These are phyloP conservation scores for Glycyrrhiza uralensis DNA, from an alignment of 306 rosid genomes.

Conservation along the genomic window DNA sequence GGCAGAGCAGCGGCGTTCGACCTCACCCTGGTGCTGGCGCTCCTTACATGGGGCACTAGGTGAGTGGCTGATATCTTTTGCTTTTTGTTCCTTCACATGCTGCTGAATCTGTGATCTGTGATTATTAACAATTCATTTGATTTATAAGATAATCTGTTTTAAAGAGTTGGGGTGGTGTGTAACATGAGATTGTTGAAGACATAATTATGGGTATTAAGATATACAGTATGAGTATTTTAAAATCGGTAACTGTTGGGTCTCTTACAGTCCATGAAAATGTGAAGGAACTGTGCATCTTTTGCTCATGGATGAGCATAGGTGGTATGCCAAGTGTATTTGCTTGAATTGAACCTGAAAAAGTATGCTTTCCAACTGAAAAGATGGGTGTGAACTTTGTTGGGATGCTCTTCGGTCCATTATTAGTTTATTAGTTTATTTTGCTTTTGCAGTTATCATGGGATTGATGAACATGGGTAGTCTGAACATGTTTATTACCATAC, in stretches of 20 bases:
- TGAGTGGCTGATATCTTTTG: slow-evolving; percentile 20
- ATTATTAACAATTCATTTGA: background rate
- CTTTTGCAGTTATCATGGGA: background rate
- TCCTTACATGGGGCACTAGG: slow-evolving; percentile 80
- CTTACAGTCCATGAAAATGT: background rate
- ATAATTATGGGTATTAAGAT: background rate
- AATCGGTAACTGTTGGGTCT: background rate
- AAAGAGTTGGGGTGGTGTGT: background rate
- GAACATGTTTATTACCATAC: too few relatives aligned
- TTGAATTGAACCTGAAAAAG: background rate
- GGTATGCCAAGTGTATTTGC: background rate
- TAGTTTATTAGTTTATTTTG: too few relatives aligned
- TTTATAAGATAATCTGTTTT: background rate
- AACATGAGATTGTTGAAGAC: background rate
- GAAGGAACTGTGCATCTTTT: background rate
- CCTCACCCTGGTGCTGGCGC: slow-evolving; percentile 70
- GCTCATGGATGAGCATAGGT: background rate
- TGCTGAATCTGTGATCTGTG: background rate
- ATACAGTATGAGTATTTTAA: background rate
- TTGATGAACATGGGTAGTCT: background rate
- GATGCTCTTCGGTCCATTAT: background rate
- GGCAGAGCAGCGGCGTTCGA: slow-evolving; percentile 53
- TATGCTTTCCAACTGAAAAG: background rate
- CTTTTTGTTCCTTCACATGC: background rate
- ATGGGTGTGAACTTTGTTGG: background rate